These are phyloP conservation scores for Linum usitatissimum DNA, from an alignment of 345 rosid genomes.

Conservation along the genomic window DNA sequence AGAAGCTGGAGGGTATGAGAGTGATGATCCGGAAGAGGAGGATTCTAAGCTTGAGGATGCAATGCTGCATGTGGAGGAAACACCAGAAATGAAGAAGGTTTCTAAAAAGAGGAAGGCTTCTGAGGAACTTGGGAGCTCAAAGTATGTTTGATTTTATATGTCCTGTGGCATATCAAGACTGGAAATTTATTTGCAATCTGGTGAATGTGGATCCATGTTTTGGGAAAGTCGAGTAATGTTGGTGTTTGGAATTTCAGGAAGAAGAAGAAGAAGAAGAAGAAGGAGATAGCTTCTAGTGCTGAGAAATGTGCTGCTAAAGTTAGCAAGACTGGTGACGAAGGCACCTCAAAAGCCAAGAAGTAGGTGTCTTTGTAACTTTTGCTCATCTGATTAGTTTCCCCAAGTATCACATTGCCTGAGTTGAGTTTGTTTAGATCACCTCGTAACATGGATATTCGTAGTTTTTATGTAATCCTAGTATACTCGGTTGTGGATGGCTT, in stretches of 20 bases:
- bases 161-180: background rate
- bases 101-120: constrained; percentile 71
- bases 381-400: no score
- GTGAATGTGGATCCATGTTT: constrained; percentile 16
- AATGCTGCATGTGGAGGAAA: constrained; percentile 17
- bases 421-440: no score
- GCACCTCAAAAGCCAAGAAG: constrained; percentile 23
- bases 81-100: constrained; percentile 23
- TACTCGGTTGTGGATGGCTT: no score
- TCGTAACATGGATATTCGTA: no score
- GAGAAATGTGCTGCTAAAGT: constrained; percentile 30
- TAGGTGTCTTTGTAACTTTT: constrained; percentile 6
- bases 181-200: background rate
- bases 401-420: no score
- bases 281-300: constrained; percentile 14
- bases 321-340: constrained; percentile 19
- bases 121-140: constrained; percentile 41
- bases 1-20: constrained; percentile 51
- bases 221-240: constrained; percentile 11
- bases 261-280: constrained; percentile 45
- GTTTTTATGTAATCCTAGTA: no score
- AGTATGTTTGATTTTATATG: constrained; percentile 31
- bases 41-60: constrained; percentile 17
- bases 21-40: constrained; percentile 47
- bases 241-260: constrained; percentile 30